Conservation (phyloP, 2,329 filamentous ascomycete genomes). For the Cyanodermella asteris region DNA sequence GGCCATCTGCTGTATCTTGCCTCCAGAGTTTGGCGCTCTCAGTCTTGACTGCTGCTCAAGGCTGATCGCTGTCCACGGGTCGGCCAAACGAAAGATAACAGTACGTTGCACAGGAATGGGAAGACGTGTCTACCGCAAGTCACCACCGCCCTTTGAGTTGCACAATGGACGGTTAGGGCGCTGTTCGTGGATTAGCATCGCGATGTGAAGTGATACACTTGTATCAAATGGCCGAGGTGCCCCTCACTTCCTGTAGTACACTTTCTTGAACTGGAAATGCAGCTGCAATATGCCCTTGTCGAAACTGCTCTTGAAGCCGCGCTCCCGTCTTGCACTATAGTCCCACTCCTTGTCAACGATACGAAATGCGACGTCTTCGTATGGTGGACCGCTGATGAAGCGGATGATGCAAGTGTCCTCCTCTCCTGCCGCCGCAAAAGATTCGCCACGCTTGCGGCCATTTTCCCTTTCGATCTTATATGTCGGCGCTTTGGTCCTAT, state of each 20-base stretch:
- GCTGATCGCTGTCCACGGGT: no score
- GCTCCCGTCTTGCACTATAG: slow-evolving; percentile 83
- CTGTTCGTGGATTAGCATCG: no score
- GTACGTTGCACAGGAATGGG: no score
- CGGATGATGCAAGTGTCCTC: slow-evolving; percentile 93
- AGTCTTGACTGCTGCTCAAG: no score
- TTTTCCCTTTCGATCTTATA: slow-evolving; percentile 91
- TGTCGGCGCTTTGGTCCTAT: slow-evolving; percentile 82
- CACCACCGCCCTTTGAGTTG: no score
- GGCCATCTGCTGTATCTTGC: no score
- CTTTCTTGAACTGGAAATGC: slow-evolving; percentile 98
- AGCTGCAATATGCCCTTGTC: slow-evolving; percentile 96
- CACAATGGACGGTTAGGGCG: no score
- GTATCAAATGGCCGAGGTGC: slow-evolving; percentile 7
- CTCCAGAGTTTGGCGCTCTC: no score
- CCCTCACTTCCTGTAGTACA: slow-evolving; percentile 33
- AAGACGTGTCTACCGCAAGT: no score
- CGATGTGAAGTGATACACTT: no score
- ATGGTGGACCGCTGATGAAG: slow-evolving; percentile 86
- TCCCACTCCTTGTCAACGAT: slow-evolving; percentile 99
- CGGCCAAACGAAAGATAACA: no score
- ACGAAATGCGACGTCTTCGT: slow-evolving; percentile 89
- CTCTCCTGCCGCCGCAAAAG: slow-evolving; percentile 78
- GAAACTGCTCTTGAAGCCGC: slow-evolving; percentile 89
- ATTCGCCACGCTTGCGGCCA: slow-evolving; percentile 72